Percentiles rank a stretch among this genome's conserved stretches.
Conservation (phyloP, 2,329 filamentous ascomycete species). For the Penicillium sp. region DNA sequence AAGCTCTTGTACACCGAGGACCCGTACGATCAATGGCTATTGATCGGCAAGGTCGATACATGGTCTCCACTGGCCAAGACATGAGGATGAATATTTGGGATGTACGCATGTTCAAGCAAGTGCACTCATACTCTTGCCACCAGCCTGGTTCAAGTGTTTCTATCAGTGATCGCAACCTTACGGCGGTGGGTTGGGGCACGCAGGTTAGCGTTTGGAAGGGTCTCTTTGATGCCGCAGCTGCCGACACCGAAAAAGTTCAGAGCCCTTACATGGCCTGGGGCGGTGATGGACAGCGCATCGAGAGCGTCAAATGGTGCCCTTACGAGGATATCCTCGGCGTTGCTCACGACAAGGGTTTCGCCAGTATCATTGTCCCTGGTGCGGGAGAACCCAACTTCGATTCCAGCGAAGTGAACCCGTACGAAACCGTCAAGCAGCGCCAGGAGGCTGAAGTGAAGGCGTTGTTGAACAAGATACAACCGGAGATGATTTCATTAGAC, state of each 20-base stretch:
- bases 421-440: slow-evolving; percentile 87
- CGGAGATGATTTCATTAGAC: slow-evolving; percentile 94
- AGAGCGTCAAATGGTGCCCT: slow-evolving; percentile 85
- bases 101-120: slow-evolving; percentile 86
- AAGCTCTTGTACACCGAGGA: slow-evolving; percentile 82
- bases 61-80: slow-evolving; percentile 91
- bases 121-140: slow-evolving; percentile 81
- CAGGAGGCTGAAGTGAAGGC: slow-evolving; percentile 87
- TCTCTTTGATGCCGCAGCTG: slow-evolving; percentile 69
- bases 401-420: slow-evolving; percentile 88
- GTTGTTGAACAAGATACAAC: slow-evolving; percentile 88
- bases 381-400: slow-evolving; percentile 98
- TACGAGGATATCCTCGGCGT: slow-evolving; percentile 91
- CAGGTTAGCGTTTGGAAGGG: slow-evolving; percentile 87
- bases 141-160: slow-evolving; percentile 78
- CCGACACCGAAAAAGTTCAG: slow-evolving; percentile 73
- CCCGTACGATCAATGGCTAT: slow-evolving; percentile 82
- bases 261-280: slow-evolving; percentile 93
- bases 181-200: slow-evolving; percentile 88
- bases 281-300: slow-evolving; percentile 74
- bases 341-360: slow-evolving; percentile 80
- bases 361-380: slow-evolving; percentile 83
- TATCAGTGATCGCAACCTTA: slow-evolving; percentile 84
- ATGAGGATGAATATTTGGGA: slow-evolving; percentile 94
- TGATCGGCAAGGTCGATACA: slow-evolving; percentile 87